Evolutionary conservation across 345 rosid species (phyloP), one percentile per base, ranked within the genome.

Genomic region (Eucalyptus guilfoylei): DNA sequence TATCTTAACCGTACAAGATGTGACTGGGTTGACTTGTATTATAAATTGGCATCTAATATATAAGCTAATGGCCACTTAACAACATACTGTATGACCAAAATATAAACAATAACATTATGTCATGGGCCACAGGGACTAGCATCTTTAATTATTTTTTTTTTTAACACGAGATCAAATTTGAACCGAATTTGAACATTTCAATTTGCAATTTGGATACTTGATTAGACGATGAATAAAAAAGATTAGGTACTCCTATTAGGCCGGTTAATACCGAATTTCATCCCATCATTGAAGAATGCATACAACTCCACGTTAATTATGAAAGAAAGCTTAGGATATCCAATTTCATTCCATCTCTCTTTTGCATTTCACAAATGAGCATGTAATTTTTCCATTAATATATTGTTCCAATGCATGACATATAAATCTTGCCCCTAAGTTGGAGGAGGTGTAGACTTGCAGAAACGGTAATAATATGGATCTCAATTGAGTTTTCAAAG

Each of bases 371-470:
- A 10, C 14, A 55, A 23, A 9, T 55, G 62, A 24, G 72, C 2
- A 62, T n/a, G 2, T 14, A 5, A 30, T 14, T 62, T 14, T 58
- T 58, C 14, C 14, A 5, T 1, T 6, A 0, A 12, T 6, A 1
- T n/a, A 0, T 64, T 15, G 37, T 64, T 30, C 10, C 5, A 14
- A 67, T 4, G 19, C 11, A 8, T 67, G 10, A 32, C 19, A 34
- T 67, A 32, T 4, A 67, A 32, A 67, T 64, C 76, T 15, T n/a
- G 11, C 76, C 40, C 6, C 2, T 67, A 0, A 67, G 76, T 15
- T 32, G 37, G 76, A 67, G 23, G 76, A 14, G 76, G 40, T 9
- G 40, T 67, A 32, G 76, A 67, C 32, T 67, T 4, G 0, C 0
- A 6, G 3, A 16, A 32, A 32, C 0, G 2, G 1, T 69, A 69